A percentile compares a stretch with the other conserved stretches of the same genome.
Evolutionary conservation across 371 early-diverging fungal species (phyloP).

Genomic region (Rhizopus arrhizus): DNA sequence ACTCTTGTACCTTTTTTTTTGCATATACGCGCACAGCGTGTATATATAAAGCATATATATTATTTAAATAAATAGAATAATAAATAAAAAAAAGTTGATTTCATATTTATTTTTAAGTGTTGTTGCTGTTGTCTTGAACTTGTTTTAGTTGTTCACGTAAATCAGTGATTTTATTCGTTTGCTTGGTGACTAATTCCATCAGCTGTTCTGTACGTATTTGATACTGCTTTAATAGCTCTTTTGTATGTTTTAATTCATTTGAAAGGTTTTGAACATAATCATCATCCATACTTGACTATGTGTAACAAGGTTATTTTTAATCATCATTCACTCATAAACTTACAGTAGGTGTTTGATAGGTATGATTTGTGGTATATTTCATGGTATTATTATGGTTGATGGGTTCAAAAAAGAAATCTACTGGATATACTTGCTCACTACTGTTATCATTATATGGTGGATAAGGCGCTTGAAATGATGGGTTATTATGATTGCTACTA

Average conservation of each 20-base stretch:
- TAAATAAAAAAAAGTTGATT: too few relatives aligned
- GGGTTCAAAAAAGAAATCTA: slow-evolving; percentile 20
- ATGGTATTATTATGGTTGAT: slow-evolving; percentile 1
- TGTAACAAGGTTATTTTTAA: slow-evolving; percentile 2
- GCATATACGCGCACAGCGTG: too few relatives aligned
- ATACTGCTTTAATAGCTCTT: slow-evolving; percentile 25
- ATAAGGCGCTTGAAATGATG: slow-evolving; percentile 7
- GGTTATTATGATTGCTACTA: not conserved
- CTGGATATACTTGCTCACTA: slow-evolving; percentile 4
- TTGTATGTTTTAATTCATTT: slow-evolving; percentile 27
- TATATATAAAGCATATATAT: too few relatives aligned
- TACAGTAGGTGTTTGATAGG: slow-evolving; percentile 18
- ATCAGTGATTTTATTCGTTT: slow-evolving; percentile 29
- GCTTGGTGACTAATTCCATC: slow-evolving; percentile 29
- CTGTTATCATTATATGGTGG: not conserved
- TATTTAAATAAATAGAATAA: too few relatives aligned
- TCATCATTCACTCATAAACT: not conserved
- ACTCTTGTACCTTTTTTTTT: too few relatives aligned
- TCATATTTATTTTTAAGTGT: too few relatives aligned
- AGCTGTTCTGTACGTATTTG: slow-evolving; percentile 30
- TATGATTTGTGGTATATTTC: slow-evolving; percentile 8
- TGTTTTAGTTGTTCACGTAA: slow-evolving; percentile 25
- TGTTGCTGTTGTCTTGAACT: not conserved
- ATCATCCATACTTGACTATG: slow-evolving; percentile 13
- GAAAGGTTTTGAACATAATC: slow-evolving; percentile 28